These are phyloP conservation scores for Mitragyna speciosa DNA, from an alignment of 257 asterid genomes.

Conservation along the genomic window DNA sequence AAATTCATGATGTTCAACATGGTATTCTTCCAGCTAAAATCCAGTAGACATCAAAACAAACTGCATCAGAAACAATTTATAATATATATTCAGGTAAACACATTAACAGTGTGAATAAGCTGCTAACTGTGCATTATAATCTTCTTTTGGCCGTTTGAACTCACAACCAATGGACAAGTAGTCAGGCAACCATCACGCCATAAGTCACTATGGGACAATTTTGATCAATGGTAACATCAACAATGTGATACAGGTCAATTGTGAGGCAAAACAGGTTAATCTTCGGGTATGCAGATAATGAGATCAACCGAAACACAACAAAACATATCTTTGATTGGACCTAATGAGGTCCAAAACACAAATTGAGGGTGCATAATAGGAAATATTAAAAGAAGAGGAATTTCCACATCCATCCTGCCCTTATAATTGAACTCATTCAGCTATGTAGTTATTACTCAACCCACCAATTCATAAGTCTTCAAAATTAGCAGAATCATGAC, in stretches of 20 bases:
- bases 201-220: no score
- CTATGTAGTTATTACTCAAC: background rate
- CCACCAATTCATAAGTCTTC: background rate
- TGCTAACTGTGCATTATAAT: background rate
- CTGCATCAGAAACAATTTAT: background rate
- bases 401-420: background rate
- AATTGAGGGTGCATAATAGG: background rate
- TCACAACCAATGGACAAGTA: background rate
- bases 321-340: background rate
- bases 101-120: background rate
- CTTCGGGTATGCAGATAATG: no score
- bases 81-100: background rate
- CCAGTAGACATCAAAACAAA: background rate
- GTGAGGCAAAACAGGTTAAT: no score
- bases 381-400: background rate
- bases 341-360: background rate
- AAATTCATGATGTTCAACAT: background rate
- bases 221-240: no score
- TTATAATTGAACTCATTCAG: background rate
- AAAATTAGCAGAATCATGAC: background rate
- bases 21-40: background rate
- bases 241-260: no score
- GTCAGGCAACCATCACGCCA: background rate
- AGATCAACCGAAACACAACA: no score
- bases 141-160: background rate